phyloP scores from a whole-genome alignment of 805 yeast genomes.

The Vanderwaltozyma yarrowii region DNA sequence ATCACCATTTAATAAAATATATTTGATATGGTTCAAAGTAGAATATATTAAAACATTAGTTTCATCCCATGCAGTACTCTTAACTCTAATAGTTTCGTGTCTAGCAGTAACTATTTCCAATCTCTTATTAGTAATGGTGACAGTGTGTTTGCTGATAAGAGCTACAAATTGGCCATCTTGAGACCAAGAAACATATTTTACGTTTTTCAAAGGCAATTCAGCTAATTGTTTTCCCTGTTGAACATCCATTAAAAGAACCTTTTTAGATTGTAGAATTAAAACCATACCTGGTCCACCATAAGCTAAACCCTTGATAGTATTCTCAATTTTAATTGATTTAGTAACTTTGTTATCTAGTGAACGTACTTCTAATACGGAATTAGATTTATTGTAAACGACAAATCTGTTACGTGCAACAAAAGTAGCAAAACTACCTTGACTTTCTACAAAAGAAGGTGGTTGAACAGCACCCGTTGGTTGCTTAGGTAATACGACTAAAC shows the following conservation, averaged over 20 bases:
- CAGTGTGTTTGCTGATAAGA: conserved; percentile 80
- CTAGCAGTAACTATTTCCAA: conserved; percentile 69
- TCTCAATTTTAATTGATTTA: conserved; percentile 64
- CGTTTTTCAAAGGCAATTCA: conserved; percentile 60
- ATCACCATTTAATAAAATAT: conserved; percentile 88
- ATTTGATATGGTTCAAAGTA: conserved; percentile 91
- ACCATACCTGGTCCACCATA: conserved; percentile 78
- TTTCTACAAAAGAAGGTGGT: conserved; percentile 70
- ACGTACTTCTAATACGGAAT: conserved; percentile 66
- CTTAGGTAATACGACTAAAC: conserved; percentile 68
- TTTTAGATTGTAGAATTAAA: conserved; percentile 57
- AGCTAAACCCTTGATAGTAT: conserved; percentile 59
- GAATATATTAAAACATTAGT: conserved; percentile 84
- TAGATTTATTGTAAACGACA: conserved; percentile 59
- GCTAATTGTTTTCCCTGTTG: conserved; percentile 79
- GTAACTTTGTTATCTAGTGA: conserved; percentile 77
- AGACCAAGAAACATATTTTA: conserved; percentile 87
- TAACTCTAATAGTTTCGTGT: conserved; percentile 94
- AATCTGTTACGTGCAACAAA: conserved; percentile 94
- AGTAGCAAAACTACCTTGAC: conserved; percentile 75
- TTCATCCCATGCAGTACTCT: conserved; percentile 97
- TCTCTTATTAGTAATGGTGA: conserved; percentile 74
- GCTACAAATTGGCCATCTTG: conserved; percentile 81
- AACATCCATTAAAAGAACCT: conserved; percentile 78
- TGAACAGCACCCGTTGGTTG: conserved; percentile 91